These are phyloP conservation scores for Orbilia oligospora DNA, from an alignment of 2,329 filamentous ascomycete genomes.

Conservation along the genomic window DNA sequence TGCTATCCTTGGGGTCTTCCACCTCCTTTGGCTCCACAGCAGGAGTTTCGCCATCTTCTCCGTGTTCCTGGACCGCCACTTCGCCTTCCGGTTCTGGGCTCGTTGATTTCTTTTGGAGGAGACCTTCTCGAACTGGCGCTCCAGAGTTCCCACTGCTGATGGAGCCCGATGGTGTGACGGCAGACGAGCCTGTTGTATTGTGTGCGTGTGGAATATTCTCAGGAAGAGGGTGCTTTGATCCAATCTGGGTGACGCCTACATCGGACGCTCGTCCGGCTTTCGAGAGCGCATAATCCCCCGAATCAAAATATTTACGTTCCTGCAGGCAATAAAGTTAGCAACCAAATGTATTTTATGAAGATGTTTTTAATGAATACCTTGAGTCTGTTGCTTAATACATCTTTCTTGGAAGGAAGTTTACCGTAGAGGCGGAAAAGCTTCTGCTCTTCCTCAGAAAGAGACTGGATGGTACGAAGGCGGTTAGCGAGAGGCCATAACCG, in stretches of 20 bases:
- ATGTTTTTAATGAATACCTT: conserved; percentile 72
- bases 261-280: conserved; percentile 97
- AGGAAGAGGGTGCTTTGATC: conserved; percentile 92
- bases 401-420: conserved; percentile 96
- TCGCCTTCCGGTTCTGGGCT: conserved; percentile 62
- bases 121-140: conserved; percentile 62
- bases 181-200: conserved; percentile 36
- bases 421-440: conserved; percentile 96
- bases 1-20: conserved; percentile 44
- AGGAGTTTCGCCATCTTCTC: conserved; percentile 59
- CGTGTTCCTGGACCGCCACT: conserved; percentile 62
- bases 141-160: conserved; percentile 55
- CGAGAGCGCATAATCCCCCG: conserved; percentile 93
- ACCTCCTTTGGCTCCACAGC: conserved; percentile 55
- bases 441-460: conserved; percentile 93
- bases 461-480: conserved; percentile 71
- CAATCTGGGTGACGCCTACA: conserved; percentile 92
- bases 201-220: conserved; percentile 87
- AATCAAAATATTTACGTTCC: conserved; percentile 99
- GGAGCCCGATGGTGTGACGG: conserved; percentile 60
- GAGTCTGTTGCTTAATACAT: conserved; percentile 96
- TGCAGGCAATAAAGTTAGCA: conserved; percentile 64
- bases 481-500: conserved; percentile 10
- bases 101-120: conserved; percentile 52
- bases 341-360: not conserved